Base-by-base conservation (phyloP, 2,329 filamentous ascomycete genomes). In the Sporothrix protearum region DNA sequence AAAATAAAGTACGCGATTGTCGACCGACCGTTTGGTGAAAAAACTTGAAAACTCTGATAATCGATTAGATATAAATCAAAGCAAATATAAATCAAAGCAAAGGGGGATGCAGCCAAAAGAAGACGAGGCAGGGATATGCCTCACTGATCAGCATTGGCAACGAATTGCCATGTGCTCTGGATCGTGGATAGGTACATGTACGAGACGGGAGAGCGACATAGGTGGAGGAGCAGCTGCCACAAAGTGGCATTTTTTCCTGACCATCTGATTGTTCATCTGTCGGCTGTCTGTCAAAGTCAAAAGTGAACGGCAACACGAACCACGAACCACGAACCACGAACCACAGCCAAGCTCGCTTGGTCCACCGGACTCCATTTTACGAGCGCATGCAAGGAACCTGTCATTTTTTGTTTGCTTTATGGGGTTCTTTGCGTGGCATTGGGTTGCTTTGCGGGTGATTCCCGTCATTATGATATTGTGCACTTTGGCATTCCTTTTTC, bases 321-420 rank as follows among this genome's bases (percentile, higher is more conserved):
- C 30, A 59, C n/a, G n/a, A n/a, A n/a, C n/a, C n/a, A n/a, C n/a
- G n/a, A n/a, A n/a, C n/a, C 55, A 59, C 55, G 28, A 36, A 59
- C 30, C 30, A 59, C 55, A 10, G 12, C 53, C 25, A 57, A 30
- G 53, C 19, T 36, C 30, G 55, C 19, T 36, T 59, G 30, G 28
- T 36, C 55, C 55, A 59, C 55, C 28, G 30, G 55, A 39, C 55
- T 39, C 55, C 55, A 61, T 61, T 36, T 19, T 39, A 22, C 19
- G 9, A 61, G 22, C 30, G 19, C 30, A 61, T 61, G 55, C n/a
- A 22, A 6, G 19, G 30, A 19, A 61, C 30, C 4, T 61, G 19
- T 61, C 55, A 19, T 61, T 61, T 61, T 61, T 39, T 61, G 30
- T 39, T 61, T 61, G 30, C 55, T 61, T 61, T 61, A 39, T 36